Evolutionary conservation across 2,329 filamentous ascomycete genomes (phyloP), one percentile per base, ranked within the genome.

Genomic region (Bipolaris bicolor): DNA sequence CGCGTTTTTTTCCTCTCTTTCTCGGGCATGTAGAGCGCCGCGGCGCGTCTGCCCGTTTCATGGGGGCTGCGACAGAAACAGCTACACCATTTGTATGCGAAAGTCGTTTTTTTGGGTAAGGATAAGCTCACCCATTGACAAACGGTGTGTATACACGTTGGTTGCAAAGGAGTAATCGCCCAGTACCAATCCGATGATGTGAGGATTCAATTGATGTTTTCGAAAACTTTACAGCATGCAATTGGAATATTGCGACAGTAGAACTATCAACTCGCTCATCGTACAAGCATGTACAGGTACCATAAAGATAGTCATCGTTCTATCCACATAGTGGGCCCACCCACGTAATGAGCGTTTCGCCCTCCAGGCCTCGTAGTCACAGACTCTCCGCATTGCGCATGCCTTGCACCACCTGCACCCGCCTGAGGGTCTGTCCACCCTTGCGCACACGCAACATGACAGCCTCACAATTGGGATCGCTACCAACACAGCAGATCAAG

Each of bases 291-390:
- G 7, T n/a, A 15, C 7, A 39, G 9, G 26, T n/a, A 18, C 5
- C 34, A 13, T 1, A 29, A 9, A 3, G 3, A 9, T 16, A 26
- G 9, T 26, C 13, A 18, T 26, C 15, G 7, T 39, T 43, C n/a
- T 18, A 9, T 31, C 18, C 51, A 49, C 49, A 18, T 36, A 51
- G 54, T 56, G 57, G 60, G 52, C 15, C 46, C 39, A 37, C 54
- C 34, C 47, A 51, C 53, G 61, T 43, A 53, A 61, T 53, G 49
- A 57, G 37, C 55, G 70, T 71, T 71, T 67, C 55, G 58, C 54
- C 45, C 55, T 62, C 60, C 58, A 52, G 54, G 65, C 63, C 55
- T 57, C 49, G n/a, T 40, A 46, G 68, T 70, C 59, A 65, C 68
- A 71, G 65, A 60, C 49, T 49, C 39, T 39, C 37, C 44, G 61